phyloP scores from a whole-genome alignment of 768 basidiomycete genomes.

The Steccherinum ochraceum region DNA sequence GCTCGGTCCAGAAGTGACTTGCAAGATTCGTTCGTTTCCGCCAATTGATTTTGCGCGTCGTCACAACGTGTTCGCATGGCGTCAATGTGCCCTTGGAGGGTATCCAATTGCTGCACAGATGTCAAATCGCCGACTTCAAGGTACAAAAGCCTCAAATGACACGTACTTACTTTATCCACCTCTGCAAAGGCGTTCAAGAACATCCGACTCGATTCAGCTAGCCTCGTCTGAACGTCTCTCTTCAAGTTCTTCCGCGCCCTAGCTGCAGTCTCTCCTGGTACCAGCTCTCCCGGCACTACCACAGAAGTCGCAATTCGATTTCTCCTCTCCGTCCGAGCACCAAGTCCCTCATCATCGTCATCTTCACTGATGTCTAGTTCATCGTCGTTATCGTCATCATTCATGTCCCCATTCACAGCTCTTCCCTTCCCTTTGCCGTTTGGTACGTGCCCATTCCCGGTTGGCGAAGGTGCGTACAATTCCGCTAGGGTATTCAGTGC shows the following conservation, averaged over 20 bases:
- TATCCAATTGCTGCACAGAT: slow-evolving; percentile 71
- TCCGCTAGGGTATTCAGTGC: slow-evolving; percentile 80
- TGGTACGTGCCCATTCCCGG: slow-evolving; percentile 12
- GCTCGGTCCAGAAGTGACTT: slow-evolving; percentile 78
- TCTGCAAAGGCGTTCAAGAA: slow-evolving; percentile 84
- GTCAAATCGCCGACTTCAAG: neutral
- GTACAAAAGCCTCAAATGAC: neutral
- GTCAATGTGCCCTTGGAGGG: slow-evolving; percentile 67
- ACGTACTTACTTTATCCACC: slow-evolving; percentile 78
- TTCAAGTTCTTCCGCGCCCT: slow-evolving; percentile 74
- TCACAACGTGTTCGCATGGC: slow-evolving; percentile 82
- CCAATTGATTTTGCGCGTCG: slow-evolving; percentile 73
- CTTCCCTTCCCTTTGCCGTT: slow-evolving; percentile 25
- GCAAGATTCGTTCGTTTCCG: slow-evolving; percentile 70
- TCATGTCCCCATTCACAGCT: slow-evolving; percentile 18
- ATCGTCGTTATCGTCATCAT: slow-evolving; percentile 23
- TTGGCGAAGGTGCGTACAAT: slow-evolving; percentile 45
- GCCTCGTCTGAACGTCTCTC: slow-evolving; percentile 77
- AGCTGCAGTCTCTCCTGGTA: slow-evolving; percentile 60
- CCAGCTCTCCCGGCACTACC: slow-evolving; percentile 26
- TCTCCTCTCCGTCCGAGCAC: slow-evolving; percentile 8
- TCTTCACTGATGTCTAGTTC: slow-evolving; percentile 13
- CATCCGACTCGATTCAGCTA: slow-evolving; percentile 74
- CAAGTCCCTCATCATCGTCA: slow-evolving; percentile 16
- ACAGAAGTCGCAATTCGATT: slow-evolving; percentile 12